phyloP scores from a whole-genome alignment of 164 flowering plant species.

The Santalum album region DNA sequence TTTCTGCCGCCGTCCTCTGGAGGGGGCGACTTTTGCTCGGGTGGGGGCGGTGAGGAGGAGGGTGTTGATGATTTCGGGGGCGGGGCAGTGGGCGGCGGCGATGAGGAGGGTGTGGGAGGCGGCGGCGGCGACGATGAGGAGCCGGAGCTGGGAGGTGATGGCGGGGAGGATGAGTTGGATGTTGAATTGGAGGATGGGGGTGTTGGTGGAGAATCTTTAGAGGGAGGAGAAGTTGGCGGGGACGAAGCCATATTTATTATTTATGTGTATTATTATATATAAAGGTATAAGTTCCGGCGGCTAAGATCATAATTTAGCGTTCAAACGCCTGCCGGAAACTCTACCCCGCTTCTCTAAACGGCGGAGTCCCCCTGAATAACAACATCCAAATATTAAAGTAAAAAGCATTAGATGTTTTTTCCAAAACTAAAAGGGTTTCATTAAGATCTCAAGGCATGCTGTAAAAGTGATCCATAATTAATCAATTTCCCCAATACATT shows the following conservation, averaged over 20 bases:
- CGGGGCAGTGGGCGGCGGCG: conserved; percentile 12
- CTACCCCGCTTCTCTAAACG: conserved; percentile 6
- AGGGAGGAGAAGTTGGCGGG: conserved; percentile 18
- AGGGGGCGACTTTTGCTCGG: no score
- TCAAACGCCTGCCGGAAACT: conserved; percentile 11
- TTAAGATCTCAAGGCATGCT: no score
- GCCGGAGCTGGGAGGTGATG: background rate
- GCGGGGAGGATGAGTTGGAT: background rate
- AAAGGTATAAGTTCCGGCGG: no score
- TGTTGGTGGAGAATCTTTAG: background rate
- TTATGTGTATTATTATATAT: no score
- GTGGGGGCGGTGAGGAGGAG: background rate
- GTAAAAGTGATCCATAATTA: no score
- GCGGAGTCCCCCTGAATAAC: background rate
- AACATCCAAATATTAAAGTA: no score
- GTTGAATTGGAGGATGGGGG: background rate
- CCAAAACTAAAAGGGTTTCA: no score
- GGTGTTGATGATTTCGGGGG: conserved; percentile 7
- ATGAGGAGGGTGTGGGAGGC: conserved; percentile 8
- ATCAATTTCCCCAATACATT: no score
- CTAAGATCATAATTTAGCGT: no score
- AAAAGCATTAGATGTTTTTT: no score
- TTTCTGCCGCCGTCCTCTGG: no score
- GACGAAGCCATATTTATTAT: conserved; percentile 22
- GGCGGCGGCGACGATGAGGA: background rate